Evolutionary conservation across 2,329 filamentous ascomycete species (phyloP), one percentile per base, ranked within the genome.

Genomic region (Fusarium penzigii): DNA sequence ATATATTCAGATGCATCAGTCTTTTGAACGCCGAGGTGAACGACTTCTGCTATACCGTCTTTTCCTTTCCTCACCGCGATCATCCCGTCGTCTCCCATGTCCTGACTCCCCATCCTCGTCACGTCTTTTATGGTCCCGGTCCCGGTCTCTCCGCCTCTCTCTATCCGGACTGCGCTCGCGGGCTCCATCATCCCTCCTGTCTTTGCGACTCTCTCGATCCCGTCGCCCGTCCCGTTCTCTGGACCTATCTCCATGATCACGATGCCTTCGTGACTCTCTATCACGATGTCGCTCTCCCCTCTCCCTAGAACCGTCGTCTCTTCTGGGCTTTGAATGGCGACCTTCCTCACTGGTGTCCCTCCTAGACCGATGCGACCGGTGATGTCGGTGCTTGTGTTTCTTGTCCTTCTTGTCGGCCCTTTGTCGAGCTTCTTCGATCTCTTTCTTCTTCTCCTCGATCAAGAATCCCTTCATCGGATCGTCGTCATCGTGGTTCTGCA

Each of bases 391-490:
- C 69, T 65, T 74, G 56, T 75, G 76, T 65, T 72, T 79, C 48
- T 72, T 70, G 53, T 77, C 73, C 59, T 73, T 78, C 63, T 75
- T 80, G 13, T 80, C 76, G 51, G 77, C 62, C 66, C 73, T 66
- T 72, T 80, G 78, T 77, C 61, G 72, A 3, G 90, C 92, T 52
- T 83, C 81, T 49, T 88, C 85, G 12, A 96, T 83, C 69, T 96
- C 90, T 68, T 91, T 90, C 72, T 89, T 92, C 80, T 97, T 97
- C 73, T 96, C 89, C 58, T 93, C 84, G 46, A 97, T 85, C 58
- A 97, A 69, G 64, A 90, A 97, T 38, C 84, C 85, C 73, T 96
- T 97, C 94, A 99, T 99, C 0, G 94, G 94, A 70, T 99, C 94
- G 55, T 97, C 93, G 20, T 97, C 92, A 59, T 97, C 94, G 58